phyloP scores from a whole-genome alignment of 345 rosid genomes.

The Hibiscus syriacus region DNA sequence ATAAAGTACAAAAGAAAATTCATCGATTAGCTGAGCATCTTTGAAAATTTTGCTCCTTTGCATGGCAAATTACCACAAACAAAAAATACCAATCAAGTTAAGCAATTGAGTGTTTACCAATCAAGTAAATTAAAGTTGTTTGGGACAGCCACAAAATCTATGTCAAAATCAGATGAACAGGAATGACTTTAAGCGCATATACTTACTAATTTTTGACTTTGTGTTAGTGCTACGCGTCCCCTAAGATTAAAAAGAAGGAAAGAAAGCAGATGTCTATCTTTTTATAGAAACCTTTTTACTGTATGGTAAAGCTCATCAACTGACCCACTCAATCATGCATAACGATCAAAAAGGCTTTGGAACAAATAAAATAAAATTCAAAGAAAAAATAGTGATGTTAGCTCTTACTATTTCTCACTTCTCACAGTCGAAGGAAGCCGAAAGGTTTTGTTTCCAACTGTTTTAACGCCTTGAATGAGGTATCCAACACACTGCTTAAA shows the following conservation, averaged over 20 bases:
- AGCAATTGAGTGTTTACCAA: background rate
- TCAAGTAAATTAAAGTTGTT: background rate
- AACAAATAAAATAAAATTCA: background rate
- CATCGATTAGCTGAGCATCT: conserved; percentile 7
- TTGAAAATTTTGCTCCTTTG: conserved; percentile 1
- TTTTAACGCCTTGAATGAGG: background rate
- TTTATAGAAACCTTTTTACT: background rate
- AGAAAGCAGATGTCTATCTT: background rate
- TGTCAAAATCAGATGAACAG: background rate
- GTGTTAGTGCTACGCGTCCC: too few relatives aligned
- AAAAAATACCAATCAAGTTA: background rate
- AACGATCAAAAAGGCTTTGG: background rate
- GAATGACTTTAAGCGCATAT: background rate
- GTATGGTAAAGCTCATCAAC: background rate
- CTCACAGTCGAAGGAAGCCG: background rate
- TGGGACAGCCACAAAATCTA: background rate
- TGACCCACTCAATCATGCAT: background rate
- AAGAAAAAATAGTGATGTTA: background rate
- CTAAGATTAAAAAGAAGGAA: too few relatives aligned
- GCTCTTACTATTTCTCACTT: conserved; percentile 1
- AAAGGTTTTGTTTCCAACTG: background rate
- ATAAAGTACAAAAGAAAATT: background rate
- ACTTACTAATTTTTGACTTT: background rate
- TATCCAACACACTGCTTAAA: background rate
- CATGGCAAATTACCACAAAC: background rate